Percentiles rank a stretch among this genome's conserved stretches.
Conservation (phyloP, 1,284 basidiomycete genomes). For the Cystobasidium slooffiae region DNA sequence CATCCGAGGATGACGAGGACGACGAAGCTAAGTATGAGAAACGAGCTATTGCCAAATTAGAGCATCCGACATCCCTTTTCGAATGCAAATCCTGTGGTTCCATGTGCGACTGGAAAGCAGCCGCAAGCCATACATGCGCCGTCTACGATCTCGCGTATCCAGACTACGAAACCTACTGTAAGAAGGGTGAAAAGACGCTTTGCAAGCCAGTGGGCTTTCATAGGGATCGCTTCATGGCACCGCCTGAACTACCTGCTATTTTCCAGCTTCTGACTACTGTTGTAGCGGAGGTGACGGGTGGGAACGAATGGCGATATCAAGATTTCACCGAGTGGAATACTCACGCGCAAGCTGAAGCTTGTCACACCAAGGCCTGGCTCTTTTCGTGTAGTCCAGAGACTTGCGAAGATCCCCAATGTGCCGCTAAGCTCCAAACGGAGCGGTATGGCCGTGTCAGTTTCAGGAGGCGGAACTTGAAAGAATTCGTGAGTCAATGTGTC, state of each 20-base stretch:
- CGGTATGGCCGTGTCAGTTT: neutral
- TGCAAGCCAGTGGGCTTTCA: slow-evolving; percentile 20
- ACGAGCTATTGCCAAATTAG: neutral
- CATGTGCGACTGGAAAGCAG: neutral
- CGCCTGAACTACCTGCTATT: neutral
- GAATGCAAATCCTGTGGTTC: neutral
- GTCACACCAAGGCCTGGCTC: neutral
- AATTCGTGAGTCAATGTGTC: neutral
- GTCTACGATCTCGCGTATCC: neutral
- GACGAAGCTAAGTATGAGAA: neutral
- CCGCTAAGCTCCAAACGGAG: neutral
- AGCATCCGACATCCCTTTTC: slow-evolving; percentile 1
- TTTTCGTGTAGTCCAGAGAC: neutral
- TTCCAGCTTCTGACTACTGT: neutral
- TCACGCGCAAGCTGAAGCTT: neutral
- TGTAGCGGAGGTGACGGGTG: neutral
- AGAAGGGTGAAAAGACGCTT: neutral
- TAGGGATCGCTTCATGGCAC: neutral
- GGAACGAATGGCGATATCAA: slow-evolving; percentile 8
- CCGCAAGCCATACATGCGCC: neutral
- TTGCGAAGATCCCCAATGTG: neutral
- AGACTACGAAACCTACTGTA: neutral
- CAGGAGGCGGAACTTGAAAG: neutral
- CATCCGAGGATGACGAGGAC: neutral
- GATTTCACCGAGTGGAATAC: neutral